A percentile compares a stretch with the other conserved stretches of the same genome.
These are phyloP conservation scores for Xylaria polymorpha DNA, from an alignment of 2,329 filamentous ascomycete genomes.

Conservation along the genomic window DNA sequence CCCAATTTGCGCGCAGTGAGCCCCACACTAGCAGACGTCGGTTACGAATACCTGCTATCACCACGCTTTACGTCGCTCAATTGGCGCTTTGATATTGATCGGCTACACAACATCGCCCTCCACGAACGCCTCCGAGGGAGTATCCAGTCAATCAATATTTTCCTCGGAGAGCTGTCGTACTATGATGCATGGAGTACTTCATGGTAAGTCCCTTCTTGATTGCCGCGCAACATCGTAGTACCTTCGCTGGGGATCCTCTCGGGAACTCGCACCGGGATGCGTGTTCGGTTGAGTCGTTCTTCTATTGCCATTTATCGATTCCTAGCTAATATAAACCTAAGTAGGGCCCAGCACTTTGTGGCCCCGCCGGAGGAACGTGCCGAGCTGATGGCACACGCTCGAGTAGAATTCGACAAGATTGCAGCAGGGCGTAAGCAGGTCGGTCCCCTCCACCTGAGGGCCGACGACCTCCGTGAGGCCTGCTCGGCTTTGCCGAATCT, in stretches of 20 bases:
- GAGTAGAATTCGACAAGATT: slow-evolving; percentile 53
- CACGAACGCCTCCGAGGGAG: slow-evolving; percentile 56
- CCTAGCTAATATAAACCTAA: slow-evolving; percentile 30
- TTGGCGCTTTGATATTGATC: slow-evolving; percentile 59
- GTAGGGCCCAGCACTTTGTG: slow-evolving; percentile 54
- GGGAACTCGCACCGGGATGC: background rate
- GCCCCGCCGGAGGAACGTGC: slow-evolving; percentile 53
- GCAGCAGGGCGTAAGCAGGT: slow-evolving; percentile 51
- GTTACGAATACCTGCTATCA: slow-evolving; percentile 57
- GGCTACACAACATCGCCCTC: slow-evolving; percentile 58
- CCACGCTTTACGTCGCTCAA: slow-evolving; percentile 56
- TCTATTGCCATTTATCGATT: slow-evolving; percentile 9
- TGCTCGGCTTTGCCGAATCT: slow-evolving; percentile 56
- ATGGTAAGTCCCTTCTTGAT: slow-evolving; percentile 41
- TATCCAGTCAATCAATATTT: slow-evolving; percentile 59
- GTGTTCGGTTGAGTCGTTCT: background rate
- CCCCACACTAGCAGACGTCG: slow-evolving; percentile 54
- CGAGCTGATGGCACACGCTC: slow-evolving; percentile 52
- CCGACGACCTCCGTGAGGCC: slow-evolving; percentile 53
- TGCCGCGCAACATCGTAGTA: slow-evolving; percentile 5
- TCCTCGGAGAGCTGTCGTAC: slow-evolving; percentile 57
- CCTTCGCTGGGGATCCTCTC: background rate
- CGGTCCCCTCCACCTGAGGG: slow-evolving; percentile 53
- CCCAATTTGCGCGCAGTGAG: slow-evolving; percentile 56
- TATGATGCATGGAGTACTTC: slow-evolving; percentile 53